Evolutionary conservation across 768 basidiomycete species (phyloP).

Genomic region (Kondoa subrosea): DNA sequence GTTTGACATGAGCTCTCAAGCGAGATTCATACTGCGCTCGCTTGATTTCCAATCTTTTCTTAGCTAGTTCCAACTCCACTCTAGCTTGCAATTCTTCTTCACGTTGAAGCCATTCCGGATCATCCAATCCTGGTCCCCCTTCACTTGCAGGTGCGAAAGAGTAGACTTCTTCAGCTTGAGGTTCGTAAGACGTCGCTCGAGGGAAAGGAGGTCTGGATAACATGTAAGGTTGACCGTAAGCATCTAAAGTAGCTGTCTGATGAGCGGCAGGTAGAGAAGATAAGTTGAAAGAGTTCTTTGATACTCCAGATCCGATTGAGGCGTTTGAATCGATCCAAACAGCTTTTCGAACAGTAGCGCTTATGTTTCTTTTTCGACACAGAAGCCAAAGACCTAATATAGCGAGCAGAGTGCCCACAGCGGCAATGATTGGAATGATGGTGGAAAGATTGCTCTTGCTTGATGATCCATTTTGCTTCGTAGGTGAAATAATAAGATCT

Average conservation of each 20-base stretch:
- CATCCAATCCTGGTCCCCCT: not conserved
- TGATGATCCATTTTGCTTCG: not conserved
- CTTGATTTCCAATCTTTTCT: not conserved
- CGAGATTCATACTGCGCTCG: not conserved
- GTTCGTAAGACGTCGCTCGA: not conserved
- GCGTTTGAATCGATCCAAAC: not conserved
- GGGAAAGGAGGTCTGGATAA: not conserved
- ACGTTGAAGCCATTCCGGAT: not conserved
- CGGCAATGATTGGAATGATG: conserved; percentile 13
- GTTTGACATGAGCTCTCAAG: not conserved
- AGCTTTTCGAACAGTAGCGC: not conserved
- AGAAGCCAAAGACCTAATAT: not conserved
- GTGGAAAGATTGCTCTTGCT: not conserved
- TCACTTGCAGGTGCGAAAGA: not conserved
- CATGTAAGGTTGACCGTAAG: not conserved
- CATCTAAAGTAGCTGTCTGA: not conserved
- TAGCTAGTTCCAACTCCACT: not conserved
- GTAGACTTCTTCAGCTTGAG: not conserved
- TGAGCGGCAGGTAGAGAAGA: not conserved
- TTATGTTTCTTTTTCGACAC: not conserved
- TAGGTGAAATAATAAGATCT: not conserved
- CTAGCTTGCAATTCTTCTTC: no score
- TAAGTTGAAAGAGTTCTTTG: not conserved
- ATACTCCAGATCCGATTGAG: not conserved
- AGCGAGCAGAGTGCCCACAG: conserved; percentile 6